Conservation (phyloP, 768 basidiomycete genomes). For the Fibroporia radiculosa region DNA sequence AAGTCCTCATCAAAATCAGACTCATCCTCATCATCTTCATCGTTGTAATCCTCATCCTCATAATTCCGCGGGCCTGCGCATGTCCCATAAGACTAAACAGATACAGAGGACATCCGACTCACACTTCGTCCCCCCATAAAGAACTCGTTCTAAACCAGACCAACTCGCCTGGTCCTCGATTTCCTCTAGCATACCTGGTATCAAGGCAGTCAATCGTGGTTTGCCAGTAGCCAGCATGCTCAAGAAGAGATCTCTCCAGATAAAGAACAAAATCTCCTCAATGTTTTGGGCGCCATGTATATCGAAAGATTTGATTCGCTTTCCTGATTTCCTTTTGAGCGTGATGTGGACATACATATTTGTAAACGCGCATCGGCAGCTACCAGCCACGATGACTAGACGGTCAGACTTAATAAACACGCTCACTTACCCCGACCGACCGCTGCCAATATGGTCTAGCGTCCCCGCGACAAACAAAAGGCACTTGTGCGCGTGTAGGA, state of each 20-base stretch:
- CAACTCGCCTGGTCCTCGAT: conserved; percentile 46
- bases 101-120: conserved; percentile 10
- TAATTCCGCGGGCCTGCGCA: conserved; percentile 11
- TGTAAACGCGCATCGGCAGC: conserved; percentile 47
- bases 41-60: conserved; percentile 24
- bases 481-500: conserved; percentile 44
- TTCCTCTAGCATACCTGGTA: conserved; percentile 53
- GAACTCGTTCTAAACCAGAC: conserved; percentile 40
- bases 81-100: background rate
- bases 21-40: conserved; percentile 25
- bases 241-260: conserved; percentile 64
- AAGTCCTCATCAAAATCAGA: conserved; percentile 12
- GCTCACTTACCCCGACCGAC: conserved; percentile 29
- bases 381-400: conserved; percentile 17
- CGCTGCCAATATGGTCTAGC: conserved; percentile 34
- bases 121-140: conserved; percentile 46
- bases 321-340: conserved; percentile 37
- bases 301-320: conserved; percentile 39
- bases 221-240: conserved; percentile 38
- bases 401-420: background rate
- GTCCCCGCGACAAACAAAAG: conserved; percentile 45
- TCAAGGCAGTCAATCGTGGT: conserved; percentile 20
- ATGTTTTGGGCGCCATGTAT: conserved; percentile 42
- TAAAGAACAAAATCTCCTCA: conserved; percentile 44
- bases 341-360: conserved; percentile 38